These are phyloP conservation scores for Diversispora epigaea DNA, from an alignment of 192 early-diverging fungal genomes.

Conservation along the genomic window DNA sequence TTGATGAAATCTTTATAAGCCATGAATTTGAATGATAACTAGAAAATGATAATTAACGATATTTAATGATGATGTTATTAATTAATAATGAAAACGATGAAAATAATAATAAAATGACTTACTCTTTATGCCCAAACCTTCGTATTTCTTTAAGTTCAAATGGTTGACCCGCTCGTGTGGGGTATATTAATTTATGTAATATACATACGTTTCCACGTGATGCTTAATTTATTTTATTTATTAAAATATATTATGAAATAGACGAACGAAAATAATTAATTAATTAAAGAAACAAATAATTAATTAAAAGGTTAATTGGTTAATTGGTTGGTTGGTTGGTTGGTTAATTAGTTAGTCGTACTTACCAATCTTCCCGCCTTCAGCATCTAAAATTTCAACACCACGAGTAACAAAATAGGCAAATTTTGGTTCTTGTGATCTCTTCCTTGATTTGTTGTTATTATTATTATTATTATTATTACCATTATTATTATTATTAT, in stretches of 20 bases:
- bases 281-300: constrained; percentile 28
- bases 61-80: not conserved
- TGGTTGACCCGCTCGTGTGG: constrained; percentile 59
- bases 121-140: constrained; percentile 78
- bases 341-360: too few relatives aligned
- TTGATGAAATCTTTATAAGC: constrained; percentile 86
- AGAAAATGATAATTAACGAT: not conserved
- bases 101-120: constrained; percentile 35
- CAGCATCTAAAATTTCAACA: constrained; percentile 85
- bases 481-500: too few relatives aligned
- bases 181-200: constrained; percentile 85
- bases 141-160: constrained; percentile 80
- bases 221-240: constrained; percentile 40
- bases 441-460: constrained; percentile 26
- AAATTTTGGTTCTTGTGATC: constrained; percentile 46
- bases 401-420: constrained; percentile 87
- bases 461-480: too few relatives aligned
- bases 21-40: constrained; percentile 91
- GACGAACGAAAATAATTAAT: constrained; percentile 28
- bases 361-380: constrained; percentile 69
- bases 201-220: constrained; percentile 85
- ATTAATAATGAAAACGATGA: not conserved
- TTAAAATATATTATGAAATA: not conserved
- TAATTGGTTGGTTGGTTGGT: too few relatives aligned
- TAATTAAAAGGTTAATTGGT: too few relatives aligned